These are phyloP conservation scores for Aspergillus glaucus DNA, from an alignment of 2,329 filamentous ascomycete species.

Conservation along the genomic window DNA sequence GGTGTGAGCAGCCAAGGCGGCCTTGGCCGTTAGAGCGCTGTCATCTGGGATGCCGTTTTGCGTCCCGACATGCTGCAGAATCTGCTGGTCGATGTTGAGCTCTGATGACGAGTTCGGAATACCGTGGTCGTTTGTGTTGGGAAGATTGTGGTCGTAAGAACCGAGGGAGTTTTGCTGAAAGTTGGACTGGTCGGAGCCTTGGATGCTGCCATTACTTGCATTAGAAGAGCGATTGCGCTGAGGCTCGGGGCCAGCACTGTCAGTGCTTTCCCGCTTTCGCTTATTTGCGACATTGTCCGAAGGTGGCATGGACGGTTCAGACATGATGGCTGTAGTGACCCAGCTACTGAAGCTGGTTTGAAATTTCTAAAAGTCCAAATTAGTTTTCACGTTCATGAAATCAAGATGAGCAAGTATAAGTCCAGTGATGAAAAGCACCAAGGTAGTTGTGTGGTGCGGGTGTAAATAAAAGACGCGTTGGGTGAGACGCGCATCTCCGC, in stretches of 20 bases:
- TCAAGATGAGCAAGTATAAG: background rate
- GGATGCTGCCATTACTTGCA: conserved; percentile 34
- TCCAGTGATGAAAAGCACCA: background rate
- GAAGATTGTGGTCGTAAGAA: conserved; percentile 17
- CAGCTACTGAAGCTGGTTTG: conserved; percentile 4
- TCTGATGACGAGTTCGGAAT: conserved; percentile 31
- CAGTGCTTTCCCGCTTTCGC: conserved; percentile 36
- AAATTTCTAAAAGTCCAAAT: background rate
- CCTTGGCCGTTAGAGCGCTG: conserved; percentile 42
- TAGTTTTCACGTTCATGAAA: background rate
- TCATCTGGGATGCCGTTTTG: conserved; percentile 50
- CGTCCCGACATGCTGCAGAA: conserved; percentile 44
- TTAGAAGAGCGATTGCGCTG: conserved; percentile 38
- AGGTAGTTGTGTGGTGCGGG: conserved; percentile 3
- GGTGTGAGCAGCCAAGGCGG: conserved; percentile 40
- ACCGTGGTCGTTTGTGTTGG: conserved; percentile 35
- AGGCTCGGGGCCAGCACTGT: conserved; percentile 33
- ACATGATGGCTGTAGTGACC: conserved; percentile 21
- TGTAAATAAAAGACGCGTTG: conserved; percentile 22
- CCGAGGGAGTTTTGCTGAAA: conserved; percentile 15
- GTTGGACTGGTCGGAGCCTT: conserved; percentile 26
- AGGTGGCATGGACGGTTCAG: conserved; percentile 32
- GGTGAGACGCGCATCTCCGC: conserved; percentile 19
- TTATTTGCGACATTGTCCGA: conserved; percentile 32
- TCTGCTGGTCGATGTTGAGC: conserved; percentile 41